Conservation (phyloP, 1,284 basidiomycete species). For the Sporisorium reilianum region DNA sequence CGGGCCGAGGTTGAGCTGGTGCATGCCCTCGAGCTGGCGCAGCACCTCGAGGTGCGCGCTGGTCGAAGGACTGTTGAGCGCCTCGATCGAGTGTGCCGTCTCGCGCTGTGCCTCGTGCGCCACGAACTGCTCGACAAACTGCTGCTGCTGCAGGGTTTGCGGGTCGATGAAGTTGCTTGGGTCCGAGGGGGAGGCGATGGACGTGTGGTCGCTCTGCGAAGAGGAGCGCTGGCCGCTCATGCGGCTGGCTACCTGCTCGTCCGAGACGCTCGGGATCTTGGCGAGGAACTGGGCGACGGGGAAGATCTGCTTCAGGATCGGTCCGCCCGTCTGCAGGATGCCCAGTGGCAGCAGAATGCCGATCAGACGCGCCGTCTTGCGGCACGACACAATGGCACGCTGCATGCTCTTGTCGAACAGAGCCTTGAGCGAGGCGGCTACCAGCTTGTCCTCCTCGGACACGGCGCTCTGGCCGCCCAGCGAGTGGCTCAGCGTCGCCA, state of each 20-base stretch:
- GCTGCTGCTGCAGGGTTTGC: constrained; percentile 29
- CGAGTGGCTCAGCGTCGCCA: constrained; percentile 44
- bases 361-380: constrained; percentile 51
- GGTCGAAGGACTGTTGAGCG: constrained; percentile 11
- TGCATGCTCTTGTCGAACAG: constrained; percentile 56
- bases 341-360: constrained; percentile 52
- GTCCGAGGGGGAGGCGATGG: constrained; percentile 8
- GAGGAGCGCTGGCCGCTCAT: constrained; percentile 12
- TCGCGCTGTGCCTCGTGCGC: constrained; percentile 20
- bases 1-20: constrained; percentile 43
- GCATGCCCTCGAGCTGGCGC: constrained; percentile 42
- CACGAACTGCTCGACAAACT: constrained; percentile 13
- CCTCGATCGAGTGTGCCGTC: neutral
- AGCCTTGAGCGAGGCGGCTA: constrained; percentile 43
- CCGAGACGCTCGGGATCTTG: constrained; percentile 45
- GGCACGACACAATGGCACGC: constrained; percentile 47
- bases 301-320: constrained; percentile 53
- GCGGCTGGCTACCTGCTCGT: constrained; percentile 35
- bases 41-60: constrained; percentile 31
- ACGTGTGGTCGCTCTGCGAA: neutral
- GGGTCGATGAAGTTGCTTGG: constrained; percentile 35
- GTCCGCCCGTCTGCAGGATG: constrained; percentile 58
- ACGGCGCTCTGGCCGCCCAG: constrained; percentile 30
- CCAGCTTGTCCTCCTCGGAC: constrained; percentile 41
- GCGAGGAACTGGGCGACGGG: constrained; percentile 60